Evolutionary conservation across 208 protist genomes (phyloP), one percentile per base, ranked within the genome.

Genomic region (Acanthamoeba sp.): DNA sequence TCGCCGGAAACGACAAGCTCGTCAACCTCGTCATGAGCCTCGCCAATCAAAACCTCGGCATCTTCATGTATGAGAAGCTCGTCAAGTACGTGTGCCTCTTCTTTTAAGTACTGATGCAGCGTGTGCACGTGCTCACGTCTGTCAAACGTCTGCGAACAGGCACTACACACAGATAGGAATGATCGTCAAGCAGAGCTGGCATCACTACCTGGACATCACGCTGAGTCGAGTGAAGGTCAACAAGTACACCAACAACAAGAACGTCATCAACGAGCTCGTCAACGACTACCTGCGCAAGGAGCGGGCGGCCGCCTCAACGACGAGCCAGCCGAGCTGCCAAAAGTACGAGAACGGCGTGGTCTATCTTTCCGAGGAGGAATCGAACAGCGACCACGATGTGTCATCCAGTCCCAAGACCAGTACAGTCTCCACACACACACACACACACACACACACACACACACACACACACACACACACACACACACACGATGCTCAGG

Each of bases 121-220:
- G 48, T 22, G 48, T 42, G 66, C 12, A 36, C 32, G 36, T 14
- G 34, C 16, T 62, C 16, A 6, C 24, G 66, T 27, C 7, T 73
- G 66, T 76, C 27, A 4, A 6, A 6, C 14, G 7, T 29, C 18
- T 73, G 34, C 66, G 5, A 38, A 24, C 78, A 87, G 78, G 32
- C 78, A 87, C 24, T 87, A 87, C 34, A 50, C 40, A 38, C 78
- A 87, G 24, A 87, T 87, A 22, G 78, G 78, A 32, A 87, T 87
- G 78, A 87, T 87, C 27, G 78, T 87, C n/a, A 87, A 87, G 78
- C 78, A 87, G 78, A 87, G 78, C 78, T 87, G 78, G 78, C 78
- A 87, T 24, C 78, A 87, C 29, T 87, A 87, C 24, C 29, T 87
- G n/a, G 78, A 87, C 29, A 87, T 87, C 38, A 50, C 78, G 45